A percentile compares a stretch with the other conserved stretches of the same genome.
Evolutionary conservation across 257 asterid genomes (phyloP).

Genomic region (Handroanthus guayacan): DNA sequence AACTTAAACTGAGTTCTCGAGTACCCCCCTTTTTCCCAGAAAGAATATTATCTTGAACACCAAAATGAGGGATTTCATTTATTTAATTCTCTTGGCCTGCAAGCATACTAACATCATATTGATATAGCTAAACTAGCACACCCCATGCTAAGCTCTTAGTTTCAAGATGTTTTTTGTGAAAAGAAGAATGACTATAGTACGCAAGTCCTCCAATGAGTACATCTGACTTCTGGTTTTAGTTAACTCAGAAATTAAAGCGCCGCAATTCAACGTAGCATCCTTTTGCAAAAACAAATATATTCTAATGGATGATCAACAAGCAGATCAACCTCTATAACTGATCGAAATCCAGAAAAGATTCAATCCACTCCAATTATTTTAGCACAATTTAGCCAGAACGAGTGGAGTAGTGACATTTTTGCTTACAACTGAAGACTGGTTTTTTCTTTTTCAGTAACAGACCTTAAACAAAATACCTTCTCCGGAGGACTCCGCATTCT

Average conservation of each 20-base stretch:
- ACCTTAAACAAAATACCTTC: conserved; percentile 57
- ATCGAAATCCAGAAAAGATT: neutral
- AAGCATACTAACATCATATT: too few relatives aligned
- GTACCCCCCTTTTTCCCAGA: too few relatives aligned
- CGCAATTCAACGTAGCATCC: neutral
- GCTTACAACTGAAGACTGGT: neutral
- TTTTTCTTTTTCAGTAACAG: conserved; percentile 1
- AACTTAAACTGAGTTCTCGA: too few relatives aligned
- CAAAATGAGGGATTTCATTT: too few relatives aligned
- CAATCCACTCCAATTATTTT: conserved; percentile 4
- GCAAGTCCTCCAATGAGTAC: neutral
- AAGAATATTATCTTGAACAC: too few relatives aligned
- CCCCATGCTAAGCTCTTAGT: neutral
- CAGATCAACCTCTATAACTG: conserved; percentile 28
- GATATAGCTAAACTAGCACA: too few relatives aligned
- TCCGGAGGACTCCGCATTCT: conserved; percentile 97
- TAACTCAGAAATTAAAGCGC: conserved; percentile 18
- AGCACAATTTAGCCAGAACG: conserved; percentile 24
- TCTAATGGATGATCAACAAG: conserved; percentile 9
- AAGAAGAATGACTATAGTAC: neutral
- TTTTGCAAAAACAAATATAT: neutral
- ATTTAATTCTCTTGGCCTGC: too few relatives aligned
- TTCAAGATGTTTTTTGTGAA: neutral
- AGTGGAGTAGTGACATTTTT: neutral
- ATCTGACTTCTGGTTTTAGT: neutral